These are phyloP conservation scores for Trichosporon coremiiforme DNA, from an alignment of 1,284 basidiomycete genomes.

Conservation along the genomic window DNA sequence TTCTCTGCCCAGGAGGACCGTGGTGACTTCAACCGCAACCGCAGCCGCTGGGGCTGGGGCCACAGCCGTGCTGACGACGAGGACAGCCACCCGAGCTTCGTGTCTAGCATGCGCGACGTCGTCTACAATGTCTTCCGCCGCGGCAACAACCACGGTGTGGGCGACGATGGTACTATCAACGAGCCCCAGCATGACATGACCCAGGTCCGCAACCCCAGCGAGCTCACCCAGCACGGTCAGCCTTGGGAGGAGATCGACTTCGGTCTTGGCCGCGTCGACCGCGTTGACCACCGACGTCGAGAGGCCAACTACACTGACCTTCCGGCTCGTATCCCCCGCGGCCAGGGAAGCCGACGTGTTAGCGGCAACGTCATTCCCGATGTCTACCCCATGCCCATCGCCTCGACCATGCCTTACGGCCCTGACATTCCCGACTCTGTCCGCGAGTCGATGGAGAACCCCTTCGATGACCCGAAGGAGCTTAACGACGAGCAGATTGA, in stretches of 20 bases:
- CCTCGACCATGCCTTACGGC: constrained; percentile 33
- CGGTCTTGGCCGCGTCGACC: constrained; percentile 53
- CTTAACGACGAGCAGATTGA: constrained; percentile 19
- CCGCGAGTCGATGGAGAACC: constrained; percentile 12
- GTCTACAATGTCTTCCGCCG: constrained; percentile 36
- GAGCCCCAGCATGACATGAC: constrained; percentile 35
- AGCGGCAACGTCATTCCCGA: constrained; percentile 23
- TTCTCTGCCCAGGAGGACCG: constrained; percentile 51
- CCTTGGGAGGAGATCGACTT: constrained; percentile 58
- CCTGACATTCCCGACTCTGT: constrained; percentile 23
- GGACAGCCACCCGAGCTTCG: constrained; percentile 34
- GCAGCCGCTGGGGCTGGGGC: constrained; percentile 42
- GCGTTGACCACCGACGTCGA: constrained; percentile 46
- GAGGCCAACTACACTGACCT: constrained; percentile 34
- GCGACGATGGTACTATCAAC: constrained; percentile 32
- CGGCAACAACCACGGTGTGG: constrained; percentile 28
- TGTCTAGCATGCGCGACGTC: constrained; percentile 33
- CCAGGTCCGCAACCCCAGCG: constrained; percentile 29
- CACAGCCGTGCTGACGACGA: constrained; percentile 48
- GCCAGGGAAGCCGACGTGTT: constrained; percentile 16
- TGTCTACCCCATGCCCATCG: constrained; percentile 34
- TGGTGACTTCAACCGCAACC: constrained; percentile 38
- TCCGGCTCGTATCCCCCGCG: constrained; percentile 22
- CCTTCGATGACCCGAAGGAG: constrained; percentile 17
- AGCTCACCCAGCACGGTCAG: constrained; percentile 38